Conservation (phyloP, 2,329 filamentous ascomycete species). For the Catunica adiposa region DNA sequence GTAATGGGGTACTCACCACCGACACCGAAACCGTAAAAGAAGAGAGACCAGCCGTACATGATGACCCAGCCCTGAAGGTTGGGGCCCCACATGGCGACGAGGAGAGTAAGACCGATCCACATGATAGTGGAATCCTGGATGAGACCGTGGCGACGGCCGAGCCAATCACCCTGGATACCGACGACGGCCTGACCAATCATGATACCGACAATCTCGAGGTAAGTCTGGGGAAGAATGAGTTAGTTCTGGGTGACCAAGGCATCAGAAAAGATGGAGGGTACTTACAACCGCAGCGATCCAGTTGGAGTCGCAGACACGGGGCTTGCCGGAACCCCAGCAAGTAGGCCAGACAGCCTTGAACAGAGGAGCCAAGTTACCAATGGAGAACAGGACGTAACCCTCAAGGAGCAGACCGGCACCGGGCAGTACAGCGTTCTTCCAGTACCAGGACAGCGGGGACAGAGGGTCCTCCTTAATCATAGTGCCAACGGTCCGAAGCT, state of each 20-base stretch:
- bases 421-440: slow-evolving; percentile 78
- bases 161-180: slow-evolving; percentile 55
- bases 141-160: slow-evolving; percentile 85
- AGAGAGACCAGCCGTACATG: slow-evolving; percentile 87
- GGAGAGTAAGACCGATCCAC: slow-evolving; percentile 82
- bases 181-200: slow-evolving; percentile 85
- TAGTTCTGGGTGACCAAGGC: background rate
- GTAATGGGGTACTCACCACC: slow-evolving; percentile 95
- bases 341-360: slow-evolving; percentile 57
- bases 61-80: slow-evolving; percentile 89
- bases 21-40: slow-evolving; percentile 53
- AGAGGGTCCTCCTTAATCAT: slow-evolving; percentile 83
- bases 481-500: slow-evolving; percentile 48
- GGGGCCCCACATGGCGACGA: slow-evolving; percentile 78
- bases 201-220: slow-evolving; percentile 86
- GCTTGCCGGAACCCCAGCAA: slow-evolving; percentile 54
- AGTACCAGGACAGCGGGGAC: slow-evolving; percentile 70
- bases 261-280: background rate
- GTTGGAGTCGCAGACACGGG: slow-evolving; percentile 46
- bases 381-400: slow-evolving; percentile 93
- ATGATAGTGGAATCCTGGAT: slow-evolving; percentile 91
- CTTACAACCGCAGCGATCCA: slow-evolving; percentile 58
- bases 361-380: slow-evolving; percentile 77
- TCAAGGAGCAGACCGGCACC: slow-evolving; percentile 85
- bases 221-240: slow-evolving; percentile 31